Conservation (phyloP, 2,329 filamentous ascomycete genomes). For the Elsinoe australis region DNA sequence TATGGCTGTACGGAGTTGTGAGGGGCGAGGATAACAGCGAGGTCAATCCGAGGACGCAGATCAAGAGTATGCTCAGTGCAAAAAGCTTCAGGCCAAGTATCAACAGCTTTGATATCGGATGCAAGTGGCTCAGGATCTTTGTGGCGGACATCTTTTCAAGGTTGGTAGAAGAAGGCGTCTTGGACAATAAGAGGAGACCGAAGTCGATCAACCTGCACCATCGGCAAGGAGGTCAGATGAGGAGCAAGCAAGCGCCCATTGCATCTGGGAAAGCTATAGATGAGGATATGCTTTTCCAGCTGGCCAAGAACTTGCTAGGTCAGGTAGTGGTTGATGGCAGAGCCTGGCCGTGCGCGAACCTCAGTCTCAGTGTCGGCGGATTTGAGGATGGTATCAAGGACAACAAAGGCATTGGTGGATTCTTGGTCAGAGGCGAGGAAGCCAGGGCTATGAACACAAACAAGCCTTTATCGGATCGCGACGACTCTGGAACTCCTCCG, state of each 20-base stretch:
- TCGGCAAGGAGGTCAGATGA: constrained; percentile 62
- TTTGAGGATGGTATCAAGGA: constrained; percentile 82
- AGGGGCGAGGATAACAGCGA: constrained; percentile 81
- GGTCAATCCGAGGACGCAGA: constrained; percentile 82
- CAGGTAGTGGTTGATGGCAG: constrained; percentile 71
- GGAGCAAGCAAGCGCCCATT: constrained; percentile 69
- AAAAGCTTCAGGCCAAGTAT: constrained; percentile 90
- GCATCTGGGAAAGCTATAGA: constrained; percentile 66
- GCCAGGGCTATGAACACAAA: constrained; percentile 40
- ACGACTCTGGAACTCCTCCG: constrained; percentile 22
- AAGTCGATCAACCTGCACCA: constrained; percentile 81
- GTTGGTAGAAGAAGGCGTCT: constrained; percentile 79
- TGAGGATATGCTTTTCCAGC: constrained; percentile 62
- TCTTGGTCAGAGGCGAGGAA: constrained; percentile 63
- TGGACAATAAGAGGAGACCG: constrained; percentile 79
- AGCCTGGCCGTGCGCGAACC: constrained; percentile 85
- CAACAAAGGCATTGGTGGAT: constrained; percentile 78
- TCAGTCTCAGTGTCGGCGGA: constrained; percentile 80
- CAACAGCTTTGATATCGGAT: constrained; percentile 66
- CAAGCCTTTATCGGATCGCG: constrained; percentile 1
- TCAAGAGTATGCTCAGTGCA: constrained; percentile 94
- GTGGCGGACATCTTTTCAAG: constrained; percentile 83
- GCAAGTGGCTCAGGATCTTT: constrained; percentile 85
- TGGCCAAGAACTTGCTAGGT: constrained; percentile 66
- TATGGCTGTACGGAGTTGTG: constrained; percentile 77